These are phyloP conservation scores for Daldinia decipiens DNA, from an alignment of 495 filamentous ascomycete species.

Conservation along the genomic window DNA sequence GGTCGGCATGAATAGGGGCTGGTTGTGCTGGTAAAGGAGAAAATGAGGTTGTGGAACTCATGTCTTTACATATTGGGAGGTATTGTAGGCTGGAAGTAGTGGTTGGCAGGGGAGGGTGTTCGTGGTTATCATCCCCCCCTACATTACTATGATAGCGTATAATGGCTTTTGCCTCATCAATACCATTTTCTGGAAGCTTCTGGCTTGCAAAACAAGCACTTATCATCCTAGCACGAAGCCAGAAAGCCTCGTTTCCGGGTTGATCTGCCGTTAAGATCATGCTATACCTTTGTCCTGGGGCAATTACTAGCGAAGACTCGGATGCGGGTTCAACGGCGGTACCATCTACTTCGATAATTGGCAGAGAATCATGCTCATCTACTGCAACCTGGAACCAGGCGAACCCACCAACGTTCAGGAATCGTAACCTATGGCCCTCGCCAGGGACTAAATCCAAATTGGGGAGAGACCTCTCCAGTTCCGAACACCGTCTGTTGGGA, in stretches of 20 bases:
- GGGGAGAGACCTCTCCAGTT: constrained; percentile 57
- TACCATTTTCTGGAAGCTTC: constrained; percentile 54
- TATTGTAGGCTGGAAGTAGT: constrained; percentile 51
- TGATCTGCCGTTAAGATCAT: constrained; percentile 69
- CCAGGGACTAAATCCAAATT: constrained; percentile 56
- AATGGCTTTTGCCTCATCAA: constrained; percentile 65
- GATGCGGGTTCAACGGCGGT: constrained; percentile 67
- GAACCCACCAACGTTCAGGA: constrained; percentile 73
- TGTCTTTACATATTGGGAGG: constrained; percentile 55
- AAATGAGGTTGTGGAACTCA: constrained; percentile 52
- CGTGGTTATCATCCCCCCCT: constrained; percentile 15
- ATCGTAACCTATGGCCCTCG: constrained; percentile 72
- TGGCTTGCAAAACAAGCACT: constrained; percentile 64
- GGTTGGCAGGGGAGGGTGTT: constrained; percentile 47
- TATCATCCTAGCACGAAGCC: constrained; percentile 68
- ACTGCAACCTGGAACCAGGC: constrained; percentile 65
- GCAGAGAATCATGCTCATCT: constrained; percentile 56
- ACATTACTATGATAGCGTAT: constrained; percentile 54
- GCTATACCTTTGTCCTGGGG: constrained; percentile 76
- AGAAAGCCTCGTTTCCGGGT: constrained; percentile 65
- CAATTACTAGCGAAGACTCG: constrained; percentile 62
- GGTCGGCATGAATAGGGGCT: constrained; percentile 55
- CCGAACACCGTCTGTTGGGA: constrained; percentile 56
- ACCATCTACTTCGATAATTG: constrained; percentile 78
- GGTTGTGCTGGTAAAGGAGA: constrained; percentile 52